Percentiles rank a stretch among this genome's conserved stretches.
Conservation (phyloP, 441 rosid genomes). For the Erodium moschatum region DNA sequence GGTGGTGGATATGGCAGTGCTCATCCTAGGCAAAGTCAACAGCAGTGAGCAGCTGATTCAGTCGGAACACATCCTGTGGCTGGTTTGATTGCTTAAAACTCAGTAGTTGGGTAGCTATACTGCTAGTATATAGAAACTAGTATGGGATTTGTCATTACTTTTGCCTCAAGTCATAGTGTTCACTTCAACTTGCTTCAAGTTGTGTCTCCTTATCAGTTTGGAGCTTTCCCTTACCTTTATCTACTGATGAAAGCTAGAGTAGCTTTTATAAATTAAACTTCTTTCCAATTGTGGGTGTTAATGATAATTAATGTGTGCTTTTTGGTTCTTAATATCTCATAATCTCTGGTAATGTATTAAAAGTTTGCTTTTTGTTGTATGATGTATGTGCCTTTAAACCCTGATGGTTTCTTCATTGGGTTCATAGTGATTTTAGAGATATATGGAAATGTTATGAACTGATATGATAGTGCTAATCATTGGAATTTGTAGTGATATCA, state of each 20-base stretch:
- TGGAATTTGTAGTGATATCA: too few species aligned
- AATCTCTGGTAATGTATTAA: conserved; percentile 2
- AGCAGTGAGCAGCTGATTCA: conserved; percentile 20
- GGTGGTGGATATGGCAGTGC: conserved; percentile 29
- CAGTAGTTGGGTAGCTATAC: conserved; percentile 25
- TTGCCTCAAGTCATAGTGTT: conserved; percentile 23
- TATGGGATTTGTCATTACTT: conserved; percentile 18
- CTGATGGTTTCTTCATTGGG: conserved; percentile 15
- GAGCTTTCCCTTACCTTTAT: conserved; percentile 7
- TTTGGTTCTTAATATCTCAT: conserved; percentile 1
- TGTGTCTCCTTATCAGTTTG: conserved; percentile 9
- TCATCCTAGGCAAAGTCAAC: conserved; percentile 26
- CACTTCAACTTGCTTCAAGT: conserved; percentile 15
- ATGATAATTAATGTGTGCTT: conserved; percentile 12
- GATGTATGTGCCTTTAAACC: conserved; percentile 8
- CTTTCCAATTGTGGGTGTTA: conserved; percentile 21
- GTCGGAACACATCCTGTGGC: conserved; percentile 23
- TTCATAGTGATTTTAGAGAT: conserved; percentile 21
- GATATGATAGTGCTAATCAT: too few species aligned
- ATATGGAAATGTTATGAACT: conserved; percentile 21
- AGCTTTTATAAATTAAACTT: conserved; percentile 17
- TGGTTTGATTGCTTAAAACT: conserved; percentile 34
- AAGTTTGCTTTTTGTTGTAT: conserved; percentile 12
- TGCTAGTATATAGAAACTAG: conserved; percentile 32
- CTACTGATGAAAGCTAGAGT: conserved; percentile 20